Evolutionary conservation across 495 filamentous ascomycete species (phyloP), one percentile per base, ranked within the genome.

Genomic region (Cetradonia linearis): DNA sequence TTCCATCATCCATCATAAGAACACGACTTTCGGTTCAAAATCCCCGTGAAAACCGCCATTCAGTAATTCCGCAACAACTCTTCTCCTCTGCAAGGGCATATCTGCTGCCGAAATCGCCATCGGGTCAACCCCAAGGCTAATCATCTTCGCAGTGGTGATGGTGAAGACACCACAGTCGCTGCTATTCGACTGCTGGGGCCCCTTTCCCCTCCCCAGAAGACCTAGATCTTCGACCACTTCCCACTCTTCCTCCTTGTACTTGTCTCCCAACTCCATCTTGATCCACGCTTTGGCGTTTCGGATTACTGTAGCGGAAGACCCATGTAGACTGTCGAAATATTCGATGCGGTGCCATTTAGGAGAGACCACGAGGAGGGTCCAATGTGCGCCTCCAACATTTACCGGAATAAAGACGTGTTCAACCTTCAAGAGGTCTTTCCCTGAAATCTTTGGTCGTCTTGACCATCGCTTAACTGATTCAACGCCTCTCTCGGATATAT

Each of bases 101-200:
- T 89, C 77, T 0, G 33, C n/a, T 27, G 82, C 70, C 0, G 71
- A 69, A 64, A 86, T 88, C 0, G 75, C 72, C 56, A 73, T 77
- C 0, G 86, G 86, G 58, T 84, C 79, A 13, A 89, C 67, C 0
- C 83, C 84, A 9, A 87, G 66, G 0, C 83, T 77, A 27, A 90
- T 67, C 65, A 84, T 86, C 58, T 88, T 84, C 37, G 84, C 84
- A 37, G 87, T 91, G 1, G 85, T 86, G 23, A 87, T 78, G 5
- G 84, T 77, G 65, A 92, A 94, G 3, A 90, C 85, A 7, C 90
- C 90, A 61, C 90, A 95, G 67, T 95, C 90, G 60, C 73, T 82
- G 1, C 78, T 78, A 65, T 94, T 94, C 52, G 73, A 73, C 63
- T 95, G 90, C 9, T 65, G 68, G 0, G 84, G 82, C 30, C 67